Evolutionary conservation across 352 stramenopile species (phyloP).

Genomic region (Phytophthora capsici): DNA sequence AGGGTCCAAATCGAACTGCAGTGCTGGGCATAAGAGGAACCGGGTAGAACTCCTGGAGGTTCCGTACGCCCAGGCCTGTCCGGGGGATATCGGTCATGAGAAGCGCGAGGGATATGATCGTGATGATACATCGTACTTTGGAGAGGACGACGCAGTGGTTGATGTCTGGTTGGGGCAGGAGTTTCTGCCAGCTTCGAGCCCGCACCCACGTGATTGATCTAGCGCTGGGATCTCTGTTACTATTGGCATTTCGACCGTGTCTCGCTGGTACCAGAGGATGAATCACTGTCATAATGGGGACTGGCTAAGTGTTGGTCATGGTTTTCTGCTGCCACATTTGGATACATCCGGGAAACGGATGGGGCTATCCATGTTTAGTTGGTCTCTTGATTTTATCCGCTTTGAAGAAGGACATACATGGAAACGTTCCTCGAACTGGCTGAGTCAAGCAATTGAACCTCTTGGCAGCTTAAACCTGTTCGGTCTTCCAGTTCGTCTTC

Average conservation of each 20-base stretch:
- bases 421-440: slow-evolving; percentile 31
- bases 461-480: slow-evolving; percentile 23
- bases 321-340: neutral
- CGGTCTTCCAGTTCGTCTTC: slow-evolving; percentile 35
- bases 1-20: slow-evolving; percentile 49
- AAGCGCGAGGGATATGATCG: slow-evolving; percentile 42
- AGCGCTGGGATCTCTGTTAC: slow-evolving; percentile 9
- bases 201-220: slow-evolving; percentile 1
- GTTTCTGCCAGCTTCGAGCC: slow-evolving; percentile 14
- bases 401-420: slow-evolving; percentile 27
- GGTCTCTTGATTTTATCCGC: slow-evolving; percentile 11
- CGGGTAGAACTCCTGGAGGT: slow-evolving; percentile 33
- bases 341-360: slow-evolving; percentile 6
- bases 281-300: slow-evolving; percentile 4
- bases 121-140: slow-evolving; percentile 42
- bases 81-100: slow-evolving; percentile 59
- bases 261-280: neutral
- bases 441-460: slow-evolving; percentile 31
- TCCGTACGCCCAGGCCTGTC: slow-evolving; percentile 43
- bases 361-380: slow-evolving; percentile 2
- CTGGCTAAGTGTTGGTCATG: too few relatives aligned
- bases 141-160: slow-evolving; percentile 34
- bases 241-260: neutral
- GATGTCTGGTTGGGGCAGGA: slow-evolving; percentile 31
- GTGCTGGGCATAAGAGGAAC: slow-evolving; percentile 35